phyloP scores from a whole-genome alignment of 306 rosid genomes.

The Vigna mungo region DNA sequence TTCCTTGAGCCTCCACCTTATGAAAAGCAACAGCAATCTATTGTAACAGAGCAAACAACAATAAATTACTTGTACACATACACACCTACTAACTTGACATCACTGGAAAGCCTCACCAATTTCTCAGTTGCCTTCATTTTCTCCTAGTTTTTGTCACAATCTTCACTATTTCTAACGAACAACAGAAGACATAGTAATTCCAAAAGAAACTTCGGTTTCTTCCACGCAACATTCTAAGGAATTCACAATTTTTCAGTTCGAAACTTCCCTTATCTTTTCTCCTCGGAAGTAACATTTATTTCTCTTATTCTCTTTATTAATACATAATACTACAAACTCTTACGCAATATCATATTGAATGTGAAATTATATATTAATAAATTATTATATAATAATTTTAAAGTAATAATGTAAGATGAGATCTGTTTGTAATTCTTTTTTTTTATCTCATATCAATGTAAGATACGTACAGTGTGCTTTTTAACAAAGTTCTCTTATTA shows the following conservation, averaged over 20 bases:
- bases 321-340: not conserved
- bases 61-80: not conserved
- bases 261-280: constrained; percentile 23
- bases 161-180: constrained; percentile 9
- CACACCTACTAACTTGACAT: not conserved
- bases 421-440: no score
- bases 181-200: constrained; percentile 31
- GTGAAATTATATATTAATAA: no score
- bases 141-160: constrained; percentile 9
- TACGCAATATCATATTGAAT: no score
- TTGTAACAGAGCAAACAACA: constrained; percentile 13
- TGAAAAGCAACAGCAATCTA: not conserved
- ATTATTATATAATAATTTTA: no score
- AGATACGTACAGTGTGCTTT: not conserved
- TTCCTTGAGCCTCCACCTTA: not conserved
- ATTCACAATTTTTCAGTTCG: constrained; percentile 1
- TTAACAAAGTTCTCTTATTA: constrained; percentile 16
- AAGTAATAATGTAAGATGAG: no score
- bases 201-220: constrained; percentile 34
- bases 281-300: constrained; percentile 12
- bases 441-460: no score
- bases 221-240: constrained; percentile 12
- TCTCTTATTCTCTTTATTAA: constrained; percentile 13
- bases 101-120: not conserved
- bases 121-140: not conserved